Conservation (phyloP, 2,329 filamentous ascomycete genomes). For the Cercospora brassicicola region DNA sequence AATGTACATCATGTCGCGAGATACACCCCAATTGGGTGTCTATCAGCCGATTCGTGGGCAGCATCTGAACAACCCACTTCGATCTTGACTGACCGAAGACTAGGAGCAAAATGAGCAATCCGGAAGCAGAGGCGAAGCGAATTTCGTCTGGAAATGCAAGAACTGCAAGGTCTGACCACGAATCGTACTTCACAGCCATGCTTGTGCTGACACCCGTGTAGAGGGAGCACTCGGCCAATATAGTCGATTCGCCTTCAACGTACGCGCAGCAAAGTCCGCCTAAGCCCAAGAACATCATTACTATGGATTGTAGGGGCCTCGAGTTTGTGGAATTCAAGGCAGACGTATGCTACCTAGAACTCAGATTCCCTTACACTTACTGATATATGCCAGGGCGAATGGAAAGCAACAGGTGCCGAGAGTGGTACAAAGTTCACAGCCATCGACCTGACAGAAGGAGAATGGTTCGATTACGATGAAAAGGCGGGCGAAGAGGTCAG, state of each 20-base stretch:
- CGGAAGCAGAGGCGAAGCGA: slow-evolving; percentile 90
- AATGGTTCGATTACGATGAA: slow-evolving; percentile 98
- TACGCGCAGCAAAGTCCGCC: slow-evolving; percentile 73
- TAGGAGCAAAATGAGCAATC: slow-evolving; percentile 89
- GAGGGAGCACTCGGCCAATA: slow-evolving; percentile 82
- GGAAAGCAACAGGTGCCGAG: slow-evolving; percentile 79
- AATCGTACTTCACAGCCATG: neutral
- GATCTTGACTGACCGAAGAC: neutral
- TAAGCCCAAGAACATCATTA: slow-evolving; percentile 75
- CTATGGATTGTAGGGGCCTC: slow-evolving; percentile 89
- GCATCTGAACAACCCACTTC: neutral
- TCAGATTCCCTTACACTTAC: neutral
- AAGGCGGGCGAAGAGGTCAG: slow-evolving; percentile 89
- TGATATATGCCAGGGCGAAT: slow-evolving; percentile 67
- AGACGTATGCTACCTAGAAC: slow-evolving; percentile 59
- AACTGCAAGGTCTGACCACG: slow-evolving; percentile 75
- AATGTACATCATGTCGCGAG: slow-evolving; percentile 97
- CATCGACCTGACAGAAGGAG: slow-evolving; percentile 82
- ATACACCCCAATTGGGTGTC: slow-evolving; percentile 82
- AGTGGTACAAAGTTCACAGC: slow-evolving; percentile 76
- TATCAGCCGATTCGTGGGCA: slow-evolving; percentile 80
- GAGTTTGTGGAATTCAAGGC: slow-evolving; percentile 90
- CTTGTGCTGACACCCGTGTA: slow-evolving; percentile 39
- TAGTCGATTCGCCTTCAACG: slow-evolving; percentile 69
- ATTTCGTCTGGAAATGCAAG: slow-evolving; percentile 99